phyloP scores from a whole-genome alignment of 2,329 filamentous ascomycete species.

The Aspergillus sp. region DNA sequence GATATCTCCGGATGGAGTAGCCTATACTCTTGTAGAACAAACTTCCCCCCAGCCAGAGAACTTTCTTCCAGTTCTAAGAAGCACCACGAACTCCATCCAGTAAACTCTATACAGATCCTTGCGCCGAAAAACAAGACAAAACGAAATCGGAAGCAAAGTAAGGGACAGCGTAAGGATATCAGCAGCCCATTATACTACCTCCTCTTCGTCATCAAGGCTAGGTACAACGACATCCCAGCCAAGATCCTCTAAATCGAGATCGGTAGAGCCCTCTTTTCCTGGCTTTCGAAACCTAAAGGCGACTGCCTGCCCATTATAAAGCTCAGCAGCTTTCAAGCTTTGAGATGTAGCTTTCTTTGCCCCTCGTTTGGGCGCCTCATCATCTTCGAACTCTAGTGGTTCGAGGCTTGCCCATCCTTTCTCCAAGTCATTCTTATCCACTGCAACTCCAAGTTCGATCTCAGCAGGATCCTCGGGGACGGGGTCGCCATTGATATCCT shows the following conservation, averaged over 20 bases:
- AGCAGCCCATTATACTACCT: slow-evolving; percentile 12
- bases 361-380: slow-evolving; percentile 25
- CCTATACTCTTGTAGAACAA: not conserved
- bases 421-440: slow-evolving; percentile 48
- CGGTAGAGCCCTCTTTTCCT: slow-evolving; percentile 16
- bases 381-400: slow-evolving; percentile 26
- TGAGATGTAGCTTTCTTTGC: slow-evolving; percentile 27
- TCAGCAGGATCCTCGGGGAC: slow-evolving; percentile 41
- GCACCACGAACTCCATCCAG: not conserved
- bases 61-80: not conserved
- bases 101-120: not conserved
- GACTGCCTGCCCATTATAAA: slow-evolving; percentile 31
- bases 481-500: slow-evolving; percentile 37
- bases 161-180: not conserved
- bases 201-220: slow-evolving; percentile 35
- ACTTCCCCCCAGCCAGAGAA: not conserved
- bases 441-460: slow-evolving; percentile 49
- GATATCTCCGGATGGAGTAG: not conserved
- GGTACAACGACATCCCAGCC: slow-evolving; percentile 40
- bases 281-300: slow-evolving; percentile 37
- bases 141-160: not conserved
- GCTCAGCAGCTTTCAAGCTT: slow-evolving; percentile 27
- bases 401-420: slow-evolving; percentile 52
- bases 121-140: not conserved
- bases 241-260: slow-evolving; percentile 31